These are phyloP conservation scores for Xylariaceae sp. DNA, from an alignment of 2,329 filamentous ascomycete genomes.

Conservation along the genomic window DNA sequence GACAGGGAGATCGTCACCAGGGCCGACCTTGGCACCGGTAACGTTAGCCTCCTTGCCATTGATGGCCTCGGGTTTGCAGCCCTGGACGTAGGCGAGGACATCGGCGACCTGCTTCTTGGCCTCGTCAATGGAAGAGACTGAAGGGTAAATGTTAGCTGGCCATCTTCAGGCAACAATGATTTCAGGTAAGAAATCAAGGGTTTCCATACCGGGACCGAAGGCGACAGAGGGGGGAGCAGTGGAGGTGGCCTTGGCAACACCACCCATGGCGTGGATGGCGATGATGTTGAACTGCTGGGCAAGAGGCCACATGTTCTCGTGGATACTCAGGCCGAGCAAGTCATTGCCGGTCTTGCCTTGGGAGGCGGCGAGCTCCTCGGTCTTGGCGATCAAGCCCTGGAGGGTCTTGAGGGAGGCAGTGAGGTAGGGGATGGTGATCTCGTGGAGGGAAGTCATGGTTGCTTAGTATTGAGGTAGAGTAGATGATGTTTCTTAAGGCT, in stretches of 20 bases:
- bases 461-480: neutral
- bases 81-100: conserved; percentile 27
- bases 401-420: conserved; percentile 32
- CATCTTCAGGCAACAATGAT: neutral
- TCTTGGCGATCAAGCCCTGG: conserved; percentile 35
- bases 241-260: conserved; percentile 34
- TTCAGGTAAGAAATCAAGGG: neutral
- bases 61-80: conserved; percentile 30
- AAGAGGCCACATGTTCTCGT: conserved; percentile 42
- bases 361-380: conserved; percentile 30
- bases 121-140: conserved; percentile 30
- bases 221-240: conserved; percentile 23
- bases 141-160: neutral
- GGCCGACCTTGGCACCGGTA: conserved; percentile 6
- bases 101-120: conserved; percentile 33
- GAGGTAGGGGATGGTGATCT: conserved; percentile 33
- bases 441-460: conserved; percentile 39
- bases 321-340: conserved; percentile 32
- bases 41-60: conserved; percentile 28
- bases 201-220: conserved; percentile 28
- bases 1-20: conserved; percentile 22
- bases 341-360: conserved; percentile 18
- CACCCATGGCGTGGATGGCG: conserved; percentile 22
- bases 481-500: neutral
- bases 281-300: conserved; percentile 37